A percentile compares a stretch with the other conserved stretches of the same genome.
Evolutionary conservation across 306 rosid species (phyloP).

Genomic region (Citrullus amarus): DNA sequence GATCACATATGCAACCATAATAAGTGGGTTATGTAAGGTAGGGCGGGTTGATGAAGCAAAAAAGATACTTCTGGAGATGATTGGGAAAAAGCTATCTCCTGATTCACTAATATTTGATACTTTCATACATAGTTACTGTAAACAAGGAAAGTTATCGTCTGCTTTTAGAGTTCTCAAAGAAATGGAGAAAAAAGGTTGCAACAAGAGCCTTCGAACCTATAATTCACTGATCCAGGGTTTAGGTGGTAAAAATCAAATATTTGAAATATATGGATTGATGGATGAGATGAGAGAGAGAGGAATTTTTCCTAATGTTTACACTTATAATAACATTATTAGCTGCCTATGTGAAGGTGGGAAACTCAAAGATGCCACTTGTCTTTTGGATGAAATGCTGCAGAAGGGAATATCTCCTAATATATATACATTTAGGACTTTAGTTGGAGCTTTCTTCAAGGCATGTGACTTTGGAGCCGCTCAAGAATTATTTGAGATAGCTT

Average conservation of each 20-base stretch:
- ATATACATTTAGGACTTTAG: constrained; percentile 59
- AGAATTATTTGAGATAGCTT: constrained; percentile 57
- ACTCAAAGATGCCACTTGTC: constrained; percentile 59
- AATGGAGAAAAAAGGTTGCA: constrained; percentile 91
- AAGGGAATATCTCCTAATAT: constrained; percentile 68
- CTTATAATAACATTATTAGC: constrained; percentile 64
- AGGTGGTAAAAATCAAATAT: constrained; percentile 54
- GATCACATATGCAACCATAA: constrained; percentile 63
- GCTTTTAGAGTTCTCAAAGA: constrained; percentile 90
- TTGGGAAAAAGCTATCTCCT: constrained; percentile 52
- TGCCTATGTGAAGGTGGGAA: constrained; percentile 71
- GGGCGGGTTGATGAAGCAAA: constrained; percentile 89
- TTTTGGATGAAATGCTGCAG: constrained; percentile 82
- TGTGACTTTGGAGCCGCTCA: constrained; percentile 47
- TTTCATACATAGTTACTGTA: constrained; percentile 56
- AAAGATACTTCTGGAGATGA: constrained; percentile 72
- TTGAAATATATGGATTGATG: constrained; percentile 85
- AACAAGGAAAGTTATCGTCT: constrained; percentile 73
- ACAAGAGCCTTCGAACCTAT: constrained; percentile 78
- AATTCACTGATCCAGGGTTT: constrained; percentile 74
- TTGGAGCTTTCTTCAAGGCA: constrained; percentile 60
- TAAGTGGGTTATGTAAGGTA: constrained; percentile 62
- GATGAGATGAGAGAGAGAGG: constrained; percentile 93
- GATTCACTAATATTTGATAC: constrained; percentile 62
- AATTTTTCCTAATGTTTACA: constrained; percentile 46